phyloP scores from a whole-genome alignment of 2,329 filamentous ascomycete species.

The Xylariaceae sp. region DNA sequence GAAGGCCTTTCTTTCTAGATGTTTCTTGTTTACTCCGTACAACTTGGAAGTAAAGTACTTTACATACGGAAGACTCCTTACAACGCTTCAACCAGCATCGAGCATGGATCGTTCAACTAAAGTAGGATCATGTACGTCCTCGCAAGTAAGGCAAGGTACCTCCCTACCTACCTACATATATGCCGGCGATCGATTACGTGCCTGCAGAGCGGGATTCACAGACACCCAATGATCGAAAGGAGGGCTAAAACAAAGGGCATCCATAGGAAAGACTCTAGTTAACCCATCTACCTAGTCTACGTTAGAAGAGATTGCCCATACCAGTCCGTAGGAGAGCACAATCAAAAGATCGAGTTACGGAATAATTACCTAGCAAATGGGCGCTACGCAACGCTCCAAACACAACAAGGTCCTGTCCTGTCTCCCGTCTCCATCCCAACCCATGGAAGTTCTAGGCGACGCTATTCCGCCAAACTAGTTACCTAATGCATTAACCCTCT shows the following conservation, averaged over 20 bases:
- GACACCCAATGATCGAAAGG: not conserved
- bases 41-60: too few relatives aligned
- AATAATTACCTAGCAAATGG: not conserved
- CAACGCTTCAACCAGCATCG: too few relatives aligned
- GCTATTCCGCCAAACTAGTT: not conserved
- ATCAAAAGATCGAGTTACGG: not conserved
- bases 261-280: too few relatives aligned
- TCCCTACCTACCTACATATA: not conserved
- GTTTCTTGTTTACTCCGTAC: too few relatives aligned
- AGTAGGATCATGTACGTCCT: too few relatives aligned
- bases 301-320: not conserved
- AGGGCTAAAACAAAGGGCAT: not conserved
- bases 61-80: too few relatives aligned
- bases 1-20: too few relatives aligned
- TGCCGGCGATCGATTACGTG: not conserved
- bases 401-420: not conserved
- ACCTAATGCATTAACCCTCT: not conserved
- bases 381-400: not conserved
- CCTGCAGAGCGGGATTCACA: not conserved
- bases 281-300: too few relatives aligned
- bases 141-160: not conserved
- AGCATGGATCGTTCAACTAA: too few relatives aligned
- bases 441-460: not conserved
- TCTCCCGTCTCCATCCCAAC: not conserved
- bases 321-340: not conserved